A percentile compares a stretch with the other conserved stretches of the same genome.
Conservation (phyloP, 1,139 yeast species). For the Pichia cactophila region DNA sequence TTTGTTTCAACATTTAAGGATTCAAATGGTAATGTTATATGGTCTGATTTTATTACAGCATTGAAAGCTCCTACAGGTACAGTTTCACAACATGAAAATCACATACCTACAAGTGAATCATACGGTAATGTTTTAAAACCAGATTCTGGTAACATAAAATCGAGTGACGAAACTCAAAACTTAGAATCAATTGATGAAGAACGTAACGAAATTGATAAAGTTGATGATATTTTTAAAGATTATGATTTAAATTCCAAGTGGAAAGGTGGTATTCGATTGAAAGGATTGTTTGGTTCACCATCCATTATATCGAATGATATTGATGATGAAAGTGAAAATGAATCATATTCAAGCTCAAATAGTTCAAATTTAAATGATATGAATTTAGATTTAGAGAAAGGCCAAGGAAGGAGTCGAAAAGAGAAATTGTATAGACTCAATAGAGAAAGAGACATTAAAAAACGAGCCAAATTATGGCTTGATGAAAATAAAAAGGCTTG, state of each 20-base stretch:
- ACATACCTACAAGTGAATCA: background rate
- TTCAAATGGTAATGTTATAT: conserved; percentile 13
- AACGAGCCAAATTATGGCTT: conserved; percentile 64
- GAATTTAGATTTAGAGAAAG: conserved; percentile 17
- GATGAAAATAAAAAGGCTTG: conserved; percentile 57
- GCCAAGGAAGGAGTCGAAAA: conserved; percentile 19
- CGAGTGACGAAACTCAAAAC: background rate
- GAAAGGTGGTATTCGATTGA: conserved; percentile 65
- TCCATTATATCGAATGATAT: background rate
- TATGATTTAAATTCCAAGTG: conserved; percentile 41
- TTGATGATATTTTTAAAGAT: conserved; percentile 7
- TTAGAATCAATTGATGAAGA: background rate
- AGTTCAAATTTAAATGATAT: background rate
- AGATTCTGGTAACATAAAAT: too few relatives aligned
- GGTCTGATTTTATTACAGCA: conserved; percentile 25
- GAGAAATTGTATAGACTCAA: conserved; percentile 21
- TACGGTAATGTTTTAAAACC: background rate
- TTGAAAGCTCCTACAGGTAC: conserved; percentile 12
- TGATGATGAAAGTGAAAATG: background rate
- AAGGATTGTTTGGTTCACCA: conserved; percentile 42
- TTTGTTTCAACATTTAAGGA: conserved; percentile 22
- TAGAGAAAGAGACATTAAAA: conserved; percentile 25
- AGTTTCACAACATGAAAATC: background rate
- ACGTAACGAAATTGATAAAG: background rate
- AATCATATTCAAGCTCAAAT: background rate